Base-by-base conservation (phyloP, 495 filamentous ascomycete genomes). In the Podospora australis region DNA sequence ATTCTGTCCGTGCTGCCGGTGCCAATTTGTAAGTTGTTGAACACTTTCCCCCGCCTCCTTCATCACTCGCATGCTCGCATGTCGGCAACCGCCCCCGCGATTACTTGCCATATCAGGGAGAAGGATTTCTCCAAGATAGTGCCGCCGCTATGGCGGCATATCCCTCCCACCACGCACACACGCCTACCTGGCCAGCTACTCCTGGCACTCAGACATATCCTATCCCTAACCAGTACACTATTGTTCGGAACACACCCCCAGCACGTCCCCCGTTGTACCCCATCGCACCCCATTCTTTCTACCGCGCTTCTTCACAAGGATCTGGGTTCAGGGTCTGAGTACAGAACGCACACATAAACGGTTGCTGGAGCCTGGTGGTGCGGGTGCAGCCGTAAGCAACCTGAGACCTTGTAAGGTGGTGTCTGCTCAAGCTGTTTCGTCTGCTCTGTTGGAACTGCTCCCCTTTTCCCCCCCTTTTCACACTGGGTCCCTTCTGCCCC, bases 351-450 rank as follows among this genome's bases (percentile, higher is more conserved):
- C 45, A 44, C 55, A 46, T 45, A 19, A 44, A 30, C 17, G 30
- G 16, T 11, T 19, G 20, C 41, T 7, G 45, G 48, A 39, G 20
- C 17, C 44, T 44, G 43, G 45, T 19, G 46, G 35, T 28, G 43
- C 20, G 34, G 44, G 48, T 49, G 40, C 40, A 49, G 41, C 48
- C 49, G 38, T 34, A 24, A 13, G 30, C 49, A 39, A 50, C 44
- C 32, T 29, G 50, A 22, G 11, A 28, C 13, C 24, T 14, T 46
- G 11, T 36, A 16, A n/a, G 13, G 34, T 36, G 34, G n/a, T 36
- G n/a, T 36, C 34, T 36, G 11, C 39, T 38, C 21, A 4, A 13
- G 29, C 32, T 24, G 22, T 32, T 32, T 29, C n/a, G 32, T 17
- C 50, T 45, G 7, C 35, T 39, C 28, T 39, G 6, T 13, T 49